Base-by-base conservation (phyloP, 73 alveolate species). In the Stentor coeruleus region DNA sequence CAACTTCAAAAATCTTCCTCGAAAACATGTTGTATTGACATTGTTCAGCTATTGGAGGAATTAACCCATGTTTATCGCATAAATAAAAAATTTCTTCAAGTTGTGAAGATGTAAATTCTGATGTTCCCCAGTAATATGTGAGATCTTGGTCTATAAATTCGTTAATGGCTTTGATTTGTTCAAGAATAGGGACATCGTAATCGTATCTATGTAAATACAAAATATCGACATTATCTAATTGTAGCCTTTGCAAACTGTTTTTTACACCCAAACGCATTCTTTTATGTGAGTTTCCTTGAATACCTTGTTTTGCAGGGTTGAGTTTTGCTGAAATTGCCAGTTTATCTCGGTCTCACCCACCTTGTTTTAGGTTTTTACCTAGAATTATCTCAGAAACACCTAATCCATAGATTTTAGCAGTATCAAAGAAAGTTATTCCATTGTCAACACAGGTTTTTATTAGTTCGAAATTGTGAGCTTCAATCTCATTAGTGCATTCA, bases 51-150 rank as follows among this genome's bases (percentile, higher is more conserved):
- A 95, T 88, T 0, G 99, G 99, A 38, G 85, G 91, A 81, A 79
- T 92, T 72, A 94, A 85, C 1, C 91, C 88, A 74, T 84, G 77
- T 41, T 86, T 87, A 6, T 82, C 94, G 35, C 98, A 91, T 35
- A 95, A 59, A 35, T 81, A 86, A 20, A 86, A 86, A 57, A 98
- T 98, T 87, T 93, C 98, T 39, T 84, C 76, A 41, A 96, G 88
- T 58, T 90, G 90, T 74, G 88, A 88, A n/a, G 99, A 94, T 39
- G 96, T 42, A 98, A 99, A 97, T 85, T 96, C 98, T 4, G 99
- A 94, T 0, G 99, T 97, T 20, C 98, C 99, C 99, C 99, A 97
- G 87, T 97, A 97, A 83, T 89, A 93, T 73, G 99, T 97, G 59
- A 86, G 82, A 28, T 98, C 99, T 79, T 91, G 91, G 75, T 95